Conservation (phyloP, 345 rosid species). For the Euphorbia peplus region DNA sequence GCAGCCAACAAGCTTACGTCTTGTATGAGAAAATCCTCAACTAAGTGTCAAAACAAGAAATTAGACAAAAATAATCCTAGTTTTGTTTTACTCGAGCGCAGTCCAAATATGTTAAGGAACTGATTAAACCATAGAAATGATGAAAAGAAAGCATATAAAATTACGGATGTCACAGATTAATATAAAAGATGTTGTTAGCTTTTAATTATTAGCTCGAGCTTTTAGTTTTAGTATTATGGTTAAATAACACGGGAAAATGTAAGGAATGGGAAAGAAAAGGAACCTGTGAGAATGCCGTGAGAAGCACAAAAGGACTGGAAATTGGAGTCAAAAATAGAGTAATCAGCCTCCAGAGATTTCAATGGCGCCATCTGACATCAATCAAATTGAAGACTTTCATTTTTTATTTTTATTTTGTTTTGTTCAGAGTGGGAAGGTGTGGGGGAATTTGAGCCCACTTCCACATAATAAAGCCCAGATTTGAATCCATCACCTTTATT, state of each 20-base stretch:
- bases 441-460: too few species aligned
- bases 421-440: too few species aligned
- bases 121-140: not conserved
- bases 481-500: too few species aligned
- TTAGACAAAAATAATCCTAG: not conserved
- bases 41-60: conserved; percentile 21
- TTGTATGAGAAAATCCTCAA: conserved; percentile 56
- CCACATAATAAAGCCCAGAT: too few species aligned
- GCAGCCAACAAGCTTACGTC: conserved; percentile 49
- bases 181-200: too few species aligned
- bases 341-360: conserved; percentile 45
- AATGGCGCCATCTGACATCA: conserved; percentile 49
- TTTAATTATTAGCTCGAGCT: too few species aligned
- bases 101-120: not conserved
- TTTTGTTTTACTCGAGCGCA: not conserved
- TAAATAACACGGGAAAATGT: too few species aligned
- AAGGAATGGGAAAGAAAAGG: not conserved
- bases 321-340: conserved; percentile 44
- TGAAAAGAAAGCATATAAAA: not conserved
- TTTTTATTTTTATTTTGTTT: too few species aligned
- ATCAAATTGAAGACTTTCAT: not conserved
- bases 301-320: conserved; percentile 63
- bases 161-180: too few species aligned
- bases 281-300: conserved; percentile 58
- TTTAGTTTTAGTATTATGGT: too few species aligned